These are phyloP conservation scores for Stagonosporopsis chrysanthemi DNA, from an alignment of 2,329 filamentous ascomycete genomes.

Conservation along the genomic window DNA sequence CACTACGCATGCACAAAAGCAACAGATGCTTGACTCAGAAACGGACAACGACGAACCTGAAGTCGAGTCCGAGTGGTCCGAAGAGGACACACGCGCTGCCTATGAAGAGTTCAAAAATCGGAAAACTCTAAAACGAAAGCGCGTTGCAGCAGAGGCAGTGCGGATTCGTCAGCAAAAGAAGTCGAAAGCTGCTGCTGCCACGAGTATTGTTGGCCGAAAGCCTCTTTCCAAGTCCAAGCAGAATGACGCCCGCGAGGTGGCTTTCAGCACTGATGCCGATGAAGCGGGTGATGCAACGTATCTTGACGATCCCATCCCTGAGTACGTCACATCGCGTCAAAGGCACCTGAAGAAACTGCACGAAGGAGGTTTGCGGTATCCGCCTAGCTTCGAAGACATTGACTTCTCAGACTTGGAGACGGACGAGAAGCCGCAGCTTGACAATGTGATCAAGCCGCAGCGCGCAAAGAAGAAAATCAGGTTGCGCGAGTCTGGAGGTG, in stretches of 20 bases:
- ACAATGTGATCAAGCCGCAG: conserved; percentile 66
- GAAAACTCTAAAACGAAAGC: conserved; percentile 62
- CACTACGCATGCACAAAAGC: background rate
- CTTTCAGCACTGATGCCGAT: conserved; percentile 40
- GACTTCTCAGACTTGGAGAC: conserved; percentile 76
- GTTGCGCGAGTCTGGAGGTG: conserved; percentile 75
- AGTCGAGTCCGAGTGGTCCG: conserved; percentile 53
- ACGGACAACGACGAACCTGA: conserved; percentile 19
- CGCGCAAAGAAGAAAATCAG: conserved; percentile 77
- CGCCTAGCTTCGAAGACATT: conserved; percentile 78
- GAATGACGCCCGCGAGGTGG: conserved; percentile 16
- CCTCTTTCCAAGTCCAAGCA: conserved; percentile 29
- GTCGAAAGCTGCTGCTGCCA: conserved; percentile 53
- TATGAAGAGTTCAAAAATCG: conserved; percentile 72
- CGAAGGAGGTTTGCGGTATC: conserved; percentile 74
- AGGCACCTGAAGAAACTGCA: conserved; percentile 73
- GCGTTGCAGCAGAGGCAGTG: conserved; percentile 57
- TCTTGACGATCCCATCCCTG: conserved; percentile 69
- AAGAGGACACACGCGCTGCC: conserved; percentile 62
- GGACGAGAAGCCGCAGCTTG: conserved; percentile 75
- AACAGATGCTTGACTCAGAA: conserved; percentile 11
- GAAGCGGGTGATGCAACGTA: conserved; percentile 60
- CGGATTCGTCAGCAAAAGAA: conserved; percentile 58
- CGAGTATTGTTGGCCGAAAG: conserved; percentile 53
- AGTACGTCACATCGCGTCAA: conserved; percentile 75